Conservation (phyloP, 2,329 filamentous ascomycete genomes). For the Diaporthe velutina region DNA sequence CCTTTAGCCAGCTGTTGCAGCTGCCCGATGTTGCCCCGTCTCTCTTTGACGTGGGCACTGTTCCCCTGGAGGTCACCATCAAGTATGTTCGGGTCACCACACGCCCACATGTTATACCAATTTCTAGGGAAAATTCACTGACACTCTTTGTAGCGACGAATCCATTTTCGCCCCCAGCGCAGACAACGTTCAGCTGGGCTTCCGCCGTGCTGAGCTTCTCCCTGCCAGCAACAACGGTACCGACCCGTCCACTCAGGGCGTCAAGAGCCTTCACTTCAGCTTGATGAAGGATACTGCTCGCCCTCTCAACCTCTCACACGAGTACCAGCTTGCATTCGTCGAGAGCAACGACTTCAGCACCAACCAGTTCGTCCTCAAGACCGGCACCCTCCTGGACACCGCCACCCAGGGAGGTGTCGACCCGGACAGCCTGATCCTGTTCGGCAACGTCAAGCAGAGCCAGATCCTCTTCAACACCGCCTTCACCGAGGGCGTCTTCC, state of each 20-base stretch:
- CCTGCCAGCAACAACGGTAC: constrained; percentile 62
- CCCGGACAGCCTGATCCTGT: constrained; percentile 59
- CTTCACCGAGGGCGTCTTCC: constrained; percentile 65
- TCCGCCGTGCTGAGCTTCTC: constrained; percentile 71
- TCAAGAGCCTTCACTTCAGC: constrained; percentile 74
- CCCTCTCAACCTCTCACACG: constrained; percentile 70
- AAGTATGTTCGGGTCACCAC: constrained; percentile 45
- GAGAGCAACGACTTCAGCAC: constrained; percentile 61
- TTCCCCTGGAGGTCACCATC: constrained; percentile 67
- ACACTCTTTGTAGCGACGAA: constrained; percentile 53
- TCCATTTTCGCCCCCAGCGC: constrained; percentile 69
- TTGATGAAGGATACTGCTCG: constrained; percentile 64
- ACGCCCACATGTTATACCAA: neutral
- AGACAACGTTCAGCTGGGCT: constrained; percentile 66
- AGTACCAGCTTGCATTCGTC: constrained; percentile 69
- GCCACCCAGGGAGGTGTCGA: constrained; percentile 46
- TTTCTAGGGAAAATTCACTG: neutral
- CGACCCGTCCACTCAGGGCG: constrained; percentile 63
- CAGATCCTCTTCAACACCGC: constrained; percentile 62
- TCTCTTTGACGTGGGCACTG: constrained; percentile 59
- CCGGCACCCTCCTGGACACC: constrained; percentile 62
- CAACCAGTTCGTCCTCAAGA: constrained; percentile 68
- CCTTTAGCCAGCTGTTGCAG: constrained; percentile 63
- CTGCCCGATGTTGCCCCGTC: constrained; percentile 58
- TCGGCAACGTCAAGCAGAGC: constrained; percentile 61